A percentile compares a stretch with the other conserved stretches of the same genome.
Evolutionary conservation across 495 filamentous ascomycete species (phyloP).

Genomic region (Aspergillus bridgeri): DNA sequence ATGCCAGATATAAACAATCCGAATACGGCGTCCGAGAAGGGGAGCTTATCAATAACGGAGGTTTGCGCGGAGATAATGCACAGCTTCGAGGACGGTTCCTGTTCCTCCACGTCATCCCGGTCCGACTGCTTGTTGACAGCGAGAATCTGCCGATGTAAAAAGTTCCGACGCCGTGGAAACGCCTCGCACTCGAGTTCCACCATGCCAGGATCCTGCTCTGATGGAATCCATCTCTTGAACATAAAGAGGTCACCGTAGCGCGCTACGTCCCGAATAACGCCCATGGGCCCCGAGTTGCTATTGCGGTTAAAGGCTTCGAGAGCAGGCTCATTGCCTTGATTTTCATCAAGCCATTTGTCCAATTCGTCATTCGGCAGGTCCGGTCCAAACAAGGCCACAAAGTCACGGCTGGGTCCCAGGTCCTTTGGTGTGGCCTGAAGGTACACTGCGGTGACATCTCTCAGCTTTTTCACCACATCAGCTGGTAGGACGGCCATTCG

Average conservation of each 20-base stretch:
- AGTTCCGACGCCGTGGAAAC: constrained; percentile 30
- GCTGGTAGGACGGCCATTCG: constrained; percentile 7
- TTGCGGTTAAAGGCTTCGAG: constrained; percentile 21
- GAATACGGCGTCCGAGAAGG: constrained; percentile 58
- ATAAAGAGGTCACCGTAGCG: constrained; percentile 27
- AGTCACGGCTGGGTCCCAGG: constrained; percentile 30
- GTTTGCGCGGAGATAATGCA: constrained; percentile 20
- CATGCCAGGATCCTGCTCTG: not conserved
- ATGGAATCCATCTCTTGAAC: constrained; percentile 28
- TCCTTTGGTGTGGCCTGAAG: constrained; percentile 46
- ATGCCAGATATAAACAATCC: constrained; percentile 74
- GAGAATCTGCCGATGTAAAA: constrained; percentile 24
- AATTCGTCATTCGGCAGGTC: constrained; percentile 18
- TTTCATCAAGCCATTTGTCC: constrained; percentile 19
- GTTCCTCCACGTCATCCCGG: constrained; percentile 7
- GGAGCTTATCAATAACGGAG: constrained; percentile 53
- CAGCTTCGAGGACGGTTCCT: constrained; percentile 19
- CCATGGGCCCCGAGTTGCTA: constrained; percentile 10
- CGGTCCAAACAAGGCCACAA: constrained; percentile 40
- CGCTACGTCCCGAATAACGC: constrained; percentile 30
- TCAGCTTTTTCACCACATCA: constrained; percentile 19
- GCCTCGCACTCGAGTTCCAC: constrained; percentile 30
- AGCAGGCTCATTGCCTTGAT: constrained; percentile 24
- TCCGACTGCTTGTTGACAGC: constrained; percentile 1
- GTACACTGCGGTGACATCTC: constrained; percentile 48